These are phyloP conservation scores for Psilocybe sp. DNA, from an alignment of 768 basidiomycete genomes.

Conservation along the genomic window DNA sequence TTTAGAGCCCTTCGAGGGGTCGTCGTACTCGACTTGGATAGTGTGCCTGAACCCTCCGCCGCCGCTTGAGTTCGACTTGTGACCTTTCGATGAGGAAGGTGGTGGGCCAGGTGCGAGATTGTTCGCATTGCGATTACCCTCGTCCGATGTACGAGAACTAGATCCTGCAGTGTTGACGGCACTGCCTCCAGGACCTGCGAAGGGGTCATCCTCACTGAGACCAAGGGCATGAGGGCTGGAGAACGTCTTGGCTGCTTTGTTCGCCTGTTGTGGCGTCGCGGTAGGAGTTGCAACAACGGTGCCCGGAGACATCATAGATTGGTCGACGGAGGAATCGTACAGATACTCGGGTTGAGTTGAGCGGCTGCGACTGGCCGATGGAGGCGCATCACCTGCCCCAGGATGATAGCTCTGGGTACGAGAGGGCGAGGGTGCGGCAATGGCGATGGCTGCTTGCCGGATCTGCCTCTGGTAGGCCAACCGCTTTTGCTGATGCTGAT, in stretches of 20 bases:
- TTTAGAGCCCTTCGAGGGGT: slow-evolving; percentile 36
- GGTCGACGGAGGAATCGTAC: slow-evolving; percentile 70
- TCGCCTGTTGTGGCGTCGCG: slow-evolving; percentile 15
- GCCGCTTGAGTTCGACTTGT: slow-evolving; percentile 46
- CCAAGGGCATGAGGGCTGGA: slow-evolving; percentile 34
- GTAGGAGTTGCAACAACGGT: slow-evolving; percentile 23
- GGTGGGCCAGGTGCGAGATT: slow-evolving; percentile 15
- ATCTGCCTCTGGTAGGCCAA: slow-evolving; percentile 56
- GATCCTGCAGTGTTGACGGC: slow-evolving; percentile 12
- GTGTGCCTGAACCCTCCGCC: slow-evolving; percentile 73
- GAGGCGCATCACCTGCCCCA: slow-evolving; percentile 37
- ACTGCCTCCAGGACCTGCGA: slow-evolving; percentile 44
- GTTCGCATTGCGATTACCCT: slow-evolving; percentile 6
- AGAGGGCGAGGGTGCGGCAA: slow-evolving; percentile 24
- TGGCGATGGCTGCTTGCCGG: slow-evolving; percentile 34
- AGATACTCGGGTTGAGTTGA: slow-evolving; percentile 71
- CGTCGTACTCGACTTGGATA: slow-evolving; percentile 94
- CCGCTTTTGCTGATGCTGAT: slow-evolving; percentile 22
- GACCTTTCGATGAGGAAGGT: slow-evolving; percentile 27
- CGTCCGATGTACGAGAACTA: slow-evolving; percentile 12
- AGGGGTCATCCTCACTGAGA: slow-evolving; percentile 70
- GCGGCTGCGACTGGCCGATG: slow-evolving; percentile 42
- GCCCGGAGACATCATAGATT: slow-evolving; percentile 38
- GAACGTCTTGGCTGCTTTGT: slow-evolving; percentile 18
- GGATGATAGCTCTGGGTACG: slow-evolving; percentile 58